Base-by-base conservation (phyloP, 192 early-diverging fungal genomes). In the Podila clonocystis region DNA sequence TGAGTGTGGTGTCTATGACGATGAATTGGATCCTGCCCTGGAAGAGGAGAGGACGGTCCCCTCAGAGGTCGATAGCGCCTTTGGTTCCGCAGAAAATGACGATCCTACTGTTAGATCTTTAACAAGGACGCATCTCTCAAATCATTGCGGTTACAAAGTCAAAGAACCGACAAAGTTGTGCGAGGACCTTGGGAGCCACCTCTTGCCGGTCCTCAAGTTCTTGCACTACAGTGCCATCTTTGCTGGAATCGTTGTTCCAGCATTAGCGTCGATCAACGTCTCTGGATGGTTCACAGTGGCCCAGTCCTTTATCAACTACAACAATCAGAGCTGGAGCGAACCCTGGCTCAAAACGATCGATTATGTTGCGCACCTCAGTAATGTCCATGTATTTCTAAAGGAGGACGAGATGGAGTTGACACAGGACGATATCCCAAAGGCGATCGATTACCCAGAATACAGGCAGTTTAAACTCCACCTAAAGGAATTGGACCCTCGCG, bases 281-380 rank as follows among this genome's bases (percentile, higher is more conserved):
- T 60, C 58, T 22, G 58, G 24, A 60, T 60, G 58, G 58, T 60
- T 28, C 28, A 28, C 58, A 12, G 13, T 5, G 15, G 58, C 28
- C 15, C 58, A 60, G 30, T 22, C 58, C 58, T 60, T 60, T 29
- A 22, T 60, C 28, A 29, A 60, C 58, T 60, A 60, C 28, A 60
- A 60, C 28, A 60, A 60, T 29, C 58, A 60, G 58, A 60, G 58
- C 58, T 28, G 24, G n/a, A 60, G 58, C 58, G 58, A 60, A 29
- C 58, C 58, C n/a, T 60, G n/a, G 58, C 58, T 60, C 28, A 28
- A 22, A 9, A 28, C 58, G 6, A 60, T 60, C 24, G 24, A 60
- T 7, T 60, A 33, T 24, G 58, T 60, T 1, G 58, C 58, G 8
- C 1, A 60, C 24, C 13, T 29, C 9, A 29, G 7, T 29, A 29